Evolutionary conservation across 768 basidiomycete genomes (phyloP), one percentile per base, ranked within the genome.

Genomic region (Fomitopsis serialis): DNA sequence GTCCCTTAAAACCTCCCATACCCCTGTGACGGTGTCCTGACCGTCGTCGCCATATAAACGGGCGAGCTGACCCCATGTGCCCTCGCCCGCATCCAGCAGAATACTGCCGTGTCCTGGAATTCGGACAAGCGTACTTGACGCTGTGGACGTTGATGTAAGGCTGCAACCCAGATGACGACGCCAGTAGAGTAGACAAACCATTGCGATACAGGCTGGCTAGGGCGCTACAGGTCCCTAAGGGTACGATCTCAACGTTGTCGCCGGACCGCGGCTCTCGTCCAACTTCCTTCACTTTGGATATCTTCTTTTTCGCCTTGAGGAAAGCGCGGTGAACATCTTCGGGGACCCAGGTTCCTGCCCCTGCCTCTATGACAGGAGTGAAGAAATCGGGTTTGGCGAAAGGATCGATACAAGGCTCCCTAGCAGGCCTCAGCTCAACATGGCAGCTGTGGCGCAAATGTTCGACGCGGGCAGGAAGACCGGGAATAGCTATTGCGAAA

Each of bases 31-130:
- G 62, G 61, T 1, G 61, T 55, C 3, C 60, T 62, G 2, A 61
- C 52, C 6, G 34, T 78, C 74, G 17, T 72, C 63, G 1, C 93
- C 93, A 63, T 85, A 95, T 45, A 84, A 79, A 3, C 96, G 78
- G 2, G 76, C 75, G 3, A 98, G 76, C 63, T 98, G 96, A 1
- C 94, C 94, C 78, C 87, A 88, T 0, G 94, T 93, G 0, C 93
- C 94, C 70, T 98, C 96, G 0, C 96, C 96, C 0, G 79, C 79
- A 58, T 98, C 96, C 2, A 98, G 76, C n/a, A 98, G 70, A 32
- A 97, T 70, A 55, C 79, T 83, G 0, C 91, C 90, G 51, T 75
- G 74, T 0, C 72, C 69, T 0, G 95, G 93, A 34, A 95, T 83
- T 45, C 77, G 76, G 6, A 98, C 70, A 4, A 95, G 75, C 0